Percentiles rank a stretch among this genome's conserved stretches.
These are phyloP conservation scores for Picea sitchensis DNA, from an alignment of 75 land plant species.

Conservation along the genomic window DNA sequence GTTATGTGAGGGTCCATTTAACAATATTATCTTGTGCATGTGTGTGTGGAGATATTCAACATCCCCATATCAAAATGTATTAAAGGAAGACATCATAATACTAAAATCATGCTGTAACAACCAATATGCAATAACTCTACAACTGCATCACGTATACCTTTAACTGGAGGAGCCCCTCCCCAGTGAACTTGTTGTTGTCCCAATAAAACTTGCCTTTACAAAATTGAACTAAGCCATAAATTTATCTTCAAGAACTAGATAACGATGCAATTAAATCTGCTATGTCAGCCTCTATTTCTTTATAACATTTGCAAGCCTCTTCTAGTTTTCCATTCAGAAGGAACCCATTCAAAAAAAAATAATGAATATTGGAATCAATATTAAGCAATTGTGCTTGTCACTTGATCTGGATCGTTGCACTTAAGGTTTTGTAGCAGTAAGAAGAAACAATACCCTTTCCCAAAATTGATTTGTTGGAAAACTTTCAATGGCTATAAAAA, in stretches of 20 bases:
- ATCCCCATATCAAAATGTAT: too few relatives aligned
- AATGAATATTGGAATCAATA: too few relatives aligned
- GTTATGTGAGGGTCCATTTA: too few relatives aligned
- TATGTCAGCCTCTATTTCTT: slow-evolving; percentile 43
- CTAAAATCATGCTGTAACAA: slow-evolving; percentile 16
- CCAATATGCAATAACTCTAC: slow-evolving; percentile 81
- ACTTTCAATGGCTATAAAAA: slow-evolving; percentile 96
- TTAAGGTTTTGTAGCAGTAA: slow-evolving; percentile 56
- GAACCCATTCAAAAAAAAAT: too few relatives aligned
- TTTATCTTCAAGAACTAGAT: slow-evolving; percentile 74
- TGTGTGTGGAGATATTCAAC: too few relatives aligned
- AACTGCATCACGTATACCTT: slow-evolving; percentile 95
- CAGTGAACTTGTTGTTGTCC: slow-evolving; percentile 67
- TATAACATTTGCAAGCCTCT: not conserved
- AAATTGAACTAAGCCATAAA: slow-evolving; percentile 72
- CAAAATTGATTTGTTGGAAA: slow-evolving; percentile 97
- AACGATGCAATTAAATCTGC: slow-evolving; percentile 54
- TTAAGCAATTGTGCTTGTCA: too few relatives aligned
- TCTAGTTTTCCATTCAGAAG: too few relatives aligned
- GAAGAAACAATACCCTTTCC: slow-evolving; percentile 77
- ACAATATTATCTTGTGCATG: too few relatives aligned
- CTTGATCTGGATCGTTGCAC: too few relatives aligned
- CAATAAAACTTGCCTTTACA: slow-evolving; percentile 76
- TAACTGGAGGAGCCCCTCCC: slow-evolving; percentile 90
- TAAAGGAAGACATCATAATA: too few relatives aligned